Percentiles rank a stretch among this genome's conserved stretches.
phyloP scores from a whole-genome alignment of 805 yeast species.

The Tetrapisispora phaffii region DNA sequence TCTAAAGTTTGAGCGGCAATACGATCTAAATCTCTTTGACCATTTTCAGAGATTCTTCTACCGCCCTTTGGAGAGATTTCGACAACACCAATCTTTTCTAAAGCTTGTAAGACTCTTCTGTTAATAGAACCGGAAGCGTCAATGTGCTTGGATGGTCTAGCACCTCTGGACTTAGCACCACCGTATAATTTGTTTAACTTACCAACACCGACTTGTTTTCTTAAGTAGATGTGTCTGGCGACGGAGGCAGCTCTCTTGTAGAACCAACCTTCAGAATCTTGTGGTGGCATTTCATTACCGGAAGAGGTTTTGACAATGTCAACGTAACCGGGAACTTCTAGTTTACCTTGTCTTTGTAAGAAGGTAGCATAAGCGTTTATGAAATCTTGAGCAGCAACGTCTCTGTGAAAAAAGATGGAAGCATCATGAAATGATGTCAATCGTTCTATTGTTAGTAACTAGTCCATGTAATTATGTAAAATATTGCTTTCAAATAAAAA shows the following conservation, averaged over 20 bases:
- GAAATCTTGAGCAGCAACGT: constrained; percentile 99
- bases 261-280: constrained; percentile 99
- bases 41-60: constrained; percentile 97
- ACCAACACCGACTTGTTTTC: constrained; percentile 99
- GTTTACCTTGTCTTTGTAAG: constrained; percentile 99
- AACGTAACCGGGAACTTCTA: constrained; percentile 99
- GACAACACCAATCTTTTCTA: constrained; percentile 95
- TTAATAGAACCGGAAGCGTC: constrained; percentile 99
- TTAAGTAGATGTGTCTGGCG: constrained; percentile 99
- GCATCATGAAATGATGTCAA: constrained; percentile 7
- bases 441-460: constrained; percentile 19
- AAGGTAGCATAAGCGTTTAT: constrained; percentile 98
- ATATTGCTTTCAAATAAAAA: constrained; percentile 5
- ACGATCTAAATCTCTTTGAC: constrained; percentile 99
- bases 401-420: constrained; percentile 45
- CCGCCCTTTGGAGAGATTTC: constrained; percentile 98
- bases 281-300: constrained; percentile 99
- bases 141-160: constrained; percentile 95
- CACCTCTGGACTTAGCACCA: constrained; percentile 98
- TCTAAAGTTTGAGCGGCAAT: constrained; percentile 98
- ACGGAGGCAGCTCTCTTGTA: constrained; percentile 99
- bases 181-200: constrained; percentile 98
- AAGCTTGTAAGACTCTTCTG: constrained; percentile 97
- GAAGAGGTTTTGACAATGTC: constrained; percentile 98
- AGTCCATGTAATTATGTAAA: background rate